These are phyloP conservation scores for Batkoa obscura DNA, from an alignment of 371 early-diverging fungal genomes.

Conservation along the genomic window DNA sequence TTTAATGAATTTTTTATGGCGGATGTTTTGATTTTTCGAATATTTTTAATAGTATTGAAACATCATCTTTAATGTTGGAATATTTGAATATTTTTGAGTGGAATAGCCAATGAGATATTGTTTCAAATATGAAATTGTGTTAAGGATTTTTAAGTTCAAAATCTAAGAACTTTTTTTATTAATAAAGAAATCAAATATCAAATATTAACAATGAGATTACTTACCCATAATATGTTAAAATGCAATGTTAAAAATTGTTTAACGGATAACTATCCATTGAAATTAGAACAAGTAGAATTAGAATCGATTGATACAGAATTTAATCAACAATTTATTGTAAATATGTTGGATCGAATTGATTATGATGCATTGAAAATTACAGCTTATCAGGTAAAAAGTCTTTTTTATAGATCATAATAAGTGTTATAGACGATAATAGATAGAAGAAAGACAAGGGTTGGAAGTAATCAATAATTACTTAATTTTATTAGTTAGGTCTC, in stretches of 20 bases:
- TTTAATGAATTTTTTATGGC: too few species aligned
- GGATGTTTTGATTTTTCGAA: too few species aligned
- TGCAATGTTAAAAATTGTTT: constrained; percentile 89
- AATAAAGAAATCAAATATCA: too few species aligned
- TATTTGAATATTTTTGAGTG: too few species aligned
- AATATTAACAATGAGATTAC: constrained; percentile 87
- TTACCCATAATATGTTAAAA: constrained; percentile 95
- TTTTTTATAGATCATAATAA: neutral
- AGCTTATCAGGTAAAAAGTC: constrained; percentile 33
- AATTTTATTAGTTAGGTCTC: constrained; percentile 27
- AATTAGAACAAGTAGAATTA: constrained; percentile 61
- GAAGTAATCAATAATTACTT: neutral
- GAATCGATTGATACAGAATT: constrained; percentile 63
- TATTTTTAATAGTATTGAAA: too few species aligned
- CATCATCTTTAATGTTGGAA: too few species aligned
- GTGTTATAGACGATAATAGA: too few species aligned
- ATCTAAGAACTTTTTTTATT: too few species aligned
- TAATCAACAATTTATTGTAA: constrained; percentile 63
- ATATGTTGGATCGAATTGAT: constrained; percentile 68
- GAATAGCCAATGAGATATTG: too few species aligned
- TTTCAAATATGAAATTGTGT: too few species aligned
- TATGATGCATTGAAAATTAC: constrained; percentile 65
- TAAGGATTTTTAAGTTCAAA: too few species aligned
- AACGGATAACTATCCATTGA: constrained; percentile 72
- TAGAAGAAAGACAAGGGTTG: too few species aligned